A percentile compares a stretch with the other conserved stretches of the same genome.
These are phyloP conservation scores for Debaryomycetaceae sp. DNA, from an alignment of 1,139 yeast species.

Conservation along the genomic window DNA sequence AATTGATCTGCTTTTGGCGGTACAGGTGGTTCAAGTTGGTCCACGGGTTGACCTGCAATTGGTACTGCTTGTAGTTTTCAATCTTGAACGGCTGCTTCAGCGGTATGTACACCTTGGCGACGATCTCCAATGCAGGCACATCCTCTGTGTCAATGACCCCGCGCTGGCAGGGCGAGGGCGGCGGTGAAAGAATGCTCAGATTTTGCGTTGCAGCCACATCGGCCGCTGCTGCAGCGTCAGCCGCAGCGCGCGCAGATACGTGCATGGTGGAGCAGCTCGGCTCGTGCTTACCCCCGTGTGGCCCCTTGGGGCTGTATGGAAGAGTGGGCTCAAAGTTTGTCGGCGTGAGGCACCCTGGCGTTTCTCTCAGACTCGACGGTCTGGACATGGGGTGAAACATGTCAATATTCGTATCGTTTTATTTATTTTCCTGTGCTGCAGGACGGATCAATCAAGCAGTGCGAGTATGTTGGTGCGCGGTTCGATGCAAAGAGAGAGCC, in stretches of 20 bases:
- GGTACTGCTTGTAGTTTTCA: constrained; percentile 43
- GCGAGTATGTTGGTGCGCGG: too few relatives aligned
- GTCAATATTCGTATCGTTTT: constrained; percentile 26
- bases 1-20: constrained; percentile 44
- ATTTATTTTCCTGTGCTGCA: constrained; percentile 2
- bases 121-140: constrained; percentile 15
- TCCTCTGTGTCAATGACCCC: constrained; percentile 9
- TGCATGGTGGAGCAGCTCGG: too few relatives aligned
- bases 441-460: not conserved
- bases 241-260: too few relatives aligned
- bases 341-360: constrained; percentile 40
- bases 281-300: too few relatives aligned
- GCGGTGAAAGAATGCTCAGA: constrained; percentile 62
- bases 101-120: constrained; percentile 6
- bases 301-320: too few relatives aligned
- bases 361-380: constrained; percentile 24
- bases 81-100: constrained; percentile 38
- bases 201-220: too few relatives aligned
- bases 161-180: constrained; percentile 57
- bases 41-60: constrained; percentile 53
- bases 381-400: constrained; percentile 32
- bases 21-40: constrained; percentile 35
- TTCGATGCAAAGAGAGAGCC: too few relatives aligned
- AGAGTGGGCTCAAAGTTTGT: constrained; percentile 12
- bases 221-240: too few relatives aligned